A percentile compares a stretch with the other conserved stretches of the same genome.
Conservation (phyloP, 2,329 filamentous ascomycete genomes). For the Fusarium robinianum region DNA sequence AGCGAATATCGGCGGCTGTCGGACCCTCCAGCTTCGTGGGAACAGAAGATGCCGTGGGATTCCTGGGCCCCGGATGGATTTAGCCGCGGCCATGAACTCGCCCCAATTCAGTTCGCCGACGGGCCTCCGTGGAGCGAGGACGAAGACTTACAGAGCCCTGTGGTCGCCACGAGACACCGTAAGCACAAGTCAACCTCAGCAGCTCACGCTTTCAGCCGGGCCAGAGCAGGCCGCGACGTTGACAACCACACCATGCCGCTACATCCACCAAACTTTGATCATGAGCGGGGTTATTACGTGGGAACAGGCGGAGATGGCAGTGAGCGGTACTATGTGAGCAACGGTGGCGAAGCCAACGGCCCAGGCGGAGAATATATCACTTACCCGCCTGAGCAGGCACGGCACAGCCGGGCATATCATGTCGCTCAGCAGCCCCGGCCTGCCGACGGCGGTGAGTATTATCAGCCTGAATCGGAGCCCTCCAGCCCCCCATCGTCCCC, state of each 20-base stretch:
- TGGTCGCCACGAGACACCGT: constrained; percentile 81
- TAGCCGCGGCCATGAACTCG: constrained; percentile 70
- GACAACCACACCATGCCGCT: constrained; percentile 48
- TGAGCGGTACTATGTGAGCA: constrained; percentile 75
- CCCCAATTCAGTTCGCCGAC: constrained; percentile 82
- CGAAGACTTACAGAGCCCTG: constrained; percentile 89
- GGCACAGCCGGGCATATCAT: constrained; percentile 56
- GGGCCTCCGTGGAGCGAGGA: constrained; percentile 95
- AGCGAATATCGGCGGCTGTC: constrained; percentile 83
- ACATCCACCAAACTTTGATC: constrained; percentile 56
- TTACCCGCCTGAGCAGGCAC: constrained; percentile 68
- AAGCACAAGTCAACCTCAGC: constrained; percentile 77
- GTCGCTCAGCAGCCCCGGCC: constrained; percentile 53
- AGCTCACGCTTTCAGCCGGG: constrained; percentile 48
- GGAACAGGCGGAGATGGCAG: constrained; percentile 71
- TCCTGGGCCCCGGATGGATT: constrained; percentile 58
- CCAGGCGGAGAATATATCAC: constrained; percentile 81
- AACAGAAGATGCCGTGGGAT: constrained; percentile 66
- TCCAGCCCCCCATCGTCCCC: constrained; percentile 65
- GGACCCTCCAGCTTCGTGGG: constrained; percentile 78
- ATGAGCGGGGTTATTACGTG: constrained; percentile 68
- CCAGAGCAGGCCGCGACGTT: constrained; percentile 53
- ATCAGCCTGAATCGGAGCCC: constrained; percentile 59
- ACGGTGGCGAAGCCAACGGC: constrained; percentile 71
- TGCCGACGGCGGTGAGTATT: constrained; percentile 55